Conservation (phyloP, 305 asterid species). For the Solanum hybrid region DNA sequence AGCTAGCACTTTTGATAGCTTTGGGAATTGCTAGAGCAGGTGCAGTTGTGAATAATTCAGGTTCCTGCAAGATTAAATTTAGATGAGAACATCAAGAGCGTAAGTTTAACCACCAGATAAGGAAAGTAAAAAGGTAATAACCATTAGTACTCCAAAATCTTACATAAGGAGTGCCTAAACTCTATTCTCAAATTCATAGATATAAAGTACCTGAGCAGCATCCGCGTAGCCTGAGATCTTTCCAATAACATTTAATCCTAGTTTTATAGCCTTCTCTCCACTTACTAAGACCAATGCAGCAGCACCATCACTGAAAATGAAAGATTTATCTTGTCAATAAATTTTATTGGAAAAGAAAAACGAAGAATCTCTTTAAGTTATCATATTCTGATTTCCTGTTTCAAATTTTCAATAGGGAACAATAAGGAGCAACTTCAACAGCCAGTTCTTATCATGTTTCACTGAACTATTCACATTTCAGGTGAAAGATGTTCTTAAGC, state of each 20-base stretch:
- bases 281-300: constrained; percentile 95
- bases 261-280: constrained; percentile 71
- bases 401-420: neutral
- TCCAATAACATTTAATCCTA: constrained; percentile 74
- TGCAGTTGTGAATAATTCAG: constrained; percentile 82
- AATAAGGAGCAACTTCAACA: neutral
- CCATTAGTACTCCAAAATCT: neutral
- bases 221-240: constrained; percentile 90
- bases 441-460: neutral
- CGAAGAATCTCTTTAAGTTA: neutral
- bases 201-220: constrained; percentile 75
- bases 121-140: neutral
- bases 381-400: neutral
- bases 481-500: neutral
- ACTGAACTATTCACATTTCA: neutral
- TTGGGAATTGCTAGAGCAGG: constrained; percentile 97
- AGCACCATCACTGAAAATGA: constrained; percentile 78
- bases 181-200: neutral
- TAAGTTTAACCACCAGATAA: constrained; percentile 6
- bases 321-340: constrained; percentile 10
- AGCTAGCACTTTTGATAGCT: constrained; percentile 77
- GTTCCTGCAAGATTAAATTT: constrained; percentile 49
- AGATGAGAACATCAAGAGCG: constrained; percentile 12
- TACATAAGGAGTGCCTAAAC: neutral
- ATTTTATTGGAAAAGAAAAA: neutral